phyloP scores from a whole-genome alignment of 805 yeast species.

The Wickerhamiella siamensis region DNA sequence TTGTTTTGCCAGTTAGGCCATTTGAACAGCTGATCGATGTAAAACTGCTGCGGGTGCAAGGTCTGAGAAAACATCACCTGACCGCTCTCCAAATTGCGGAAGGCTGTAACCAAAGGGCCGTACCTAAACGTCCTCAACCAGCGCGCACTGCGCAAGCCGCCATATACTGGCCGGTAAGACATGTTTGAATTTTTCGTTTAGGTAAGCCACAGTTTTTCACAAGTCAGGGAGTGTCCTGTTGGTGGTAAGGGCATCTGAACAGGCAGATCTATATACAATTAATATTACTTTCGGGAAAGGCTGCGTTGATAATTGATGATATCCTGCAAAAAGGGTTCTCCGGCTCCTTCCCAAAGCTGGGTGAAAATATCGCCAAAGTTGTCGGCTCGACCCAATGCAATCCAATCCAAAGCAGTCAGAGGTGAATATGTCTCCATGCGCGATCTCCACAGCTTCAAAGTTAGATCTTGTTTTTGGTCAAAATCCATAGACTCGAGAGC shows the following conservation, averaged over 20 bases:
- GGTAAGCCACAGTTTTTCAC: background rate
- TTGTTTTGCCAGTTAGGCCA: conserved; percentile 85
- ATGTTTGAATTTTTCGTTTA: background rate
- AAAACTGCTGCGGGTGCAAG: conserved; percentile 35
- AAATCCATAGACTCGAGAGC: conserved; percentile 10
- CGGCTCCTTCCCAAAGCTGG: conserved; percentile 8
- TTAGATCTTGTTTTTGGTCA: conserved; percentile 4
- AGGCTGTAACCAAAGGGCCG: conserved; percentile 74
- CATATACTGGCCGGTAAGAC: conserved; percentile 13
- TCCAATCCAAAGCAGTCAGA: conserved; percentile 14
- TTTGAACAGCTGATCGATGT: conserved; percentile 55
- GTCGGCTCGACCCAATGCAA: conserved; percentile 15
- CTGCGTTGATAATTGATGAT: conserved; percentile 3
- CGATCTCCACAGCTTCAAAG: conserved; percentile 9
- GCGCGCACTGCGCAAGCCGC: conserved; percentile 38
- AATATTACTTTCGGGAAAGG: background rate
- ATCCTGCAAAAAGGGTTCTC: conserved; percentile 10
- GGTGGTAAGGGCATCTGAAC: background rate
- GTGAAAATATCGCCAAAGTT: conserved; percentile 6
- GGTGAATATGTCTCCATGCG: conserved; percentile 5
- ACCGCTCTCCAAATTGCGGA: conserved; percentile 75
- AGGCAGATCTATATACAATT: background rate
- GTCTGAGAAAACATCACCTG: conserved; percentile 82
- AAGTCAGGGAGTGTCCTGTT: background rate
- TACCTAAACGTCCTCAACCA: conserved; percentile 47